Evolutionary conservation across 768 basidiomycete species (phyloP).

Genomic region (Pleurotus eryngii): DNA sequence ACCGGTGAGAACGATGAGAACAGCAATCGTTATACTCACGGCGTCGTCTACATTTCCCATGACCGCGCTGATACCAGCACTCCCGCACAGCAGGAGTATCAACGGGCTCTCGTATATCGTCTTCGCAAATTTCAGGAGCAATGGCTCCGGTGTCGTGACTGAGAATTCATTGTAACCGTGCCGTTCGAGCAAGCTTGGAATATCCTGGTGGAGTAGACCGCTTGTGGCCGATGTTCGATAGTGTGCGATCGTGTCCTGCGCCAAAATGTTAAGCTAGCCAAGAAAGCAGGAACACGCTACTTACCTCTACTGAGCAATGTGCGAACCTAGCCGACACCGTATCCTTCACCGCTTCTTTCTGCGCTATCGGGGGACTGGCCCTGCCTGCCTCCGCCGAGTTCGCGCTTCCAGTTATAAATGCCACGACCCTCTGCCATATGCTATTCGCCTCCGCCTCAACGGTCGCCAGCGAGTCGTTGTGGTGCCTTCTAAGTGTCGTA

Average conservation of each 20-base stretch:
- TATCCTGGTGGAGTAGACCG: slow-evolving; percentile 62
- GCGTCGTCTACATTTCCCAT: slow-evolving; percentile 98
- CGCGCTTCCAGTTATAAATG: slow-evolving; percentile 35
- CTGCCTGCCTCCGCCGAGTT: slow-evolving; percentile 23
- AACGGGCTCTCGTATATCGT: slow-evolving; percentile 95
- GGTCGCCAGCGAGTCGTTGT: slow-evolving; percentile 43
- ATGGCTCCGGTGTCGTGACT: slow-evolving; percentile 76
- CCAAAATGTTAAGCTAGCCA: neutral
- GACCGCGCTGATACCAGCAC: slow-evolving; percentile 82
- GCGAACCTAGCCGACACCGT: slow-evolving; percentile 71
- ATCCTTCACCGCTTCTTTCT: slow-evolving; percentile 34
- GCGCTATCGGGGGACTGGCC: slow-evolving; percentile 26
- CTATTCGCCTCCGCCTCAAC: slow-evolving; percentile 46
- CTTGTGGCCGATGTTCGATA: slow-evolving; percentile 60
- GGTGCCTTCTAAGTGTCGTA: slow-evolving; percentile 72
- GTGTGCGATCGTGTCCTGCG: slow-evolving; percentile 69
- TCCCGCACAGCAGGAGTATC: slow-evolving; percentile 86
- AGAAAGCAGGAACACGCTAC: slow-evolving; percentile 16
- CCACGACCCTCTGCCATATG: slow-evolving; percentile 48
- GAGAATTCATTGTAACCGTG: slow-evolving; percentile 96
- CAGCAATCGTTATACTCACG: slow-evolving; percentile 86
- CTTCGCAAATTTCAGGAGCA: slow-evolving; percentile 85
- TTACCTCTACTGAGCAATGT: slow-evolving; percentile 60
- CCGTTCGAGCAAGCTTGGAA: slow-evolving; percentile 58
- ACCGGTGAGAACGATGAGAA: slow-evolving; percentile 93